These are phyloP conservation scores for Parietaria judaica DNA, from an alignment of 306 rosid genomes.

Conservation along the genomic window DNA sequence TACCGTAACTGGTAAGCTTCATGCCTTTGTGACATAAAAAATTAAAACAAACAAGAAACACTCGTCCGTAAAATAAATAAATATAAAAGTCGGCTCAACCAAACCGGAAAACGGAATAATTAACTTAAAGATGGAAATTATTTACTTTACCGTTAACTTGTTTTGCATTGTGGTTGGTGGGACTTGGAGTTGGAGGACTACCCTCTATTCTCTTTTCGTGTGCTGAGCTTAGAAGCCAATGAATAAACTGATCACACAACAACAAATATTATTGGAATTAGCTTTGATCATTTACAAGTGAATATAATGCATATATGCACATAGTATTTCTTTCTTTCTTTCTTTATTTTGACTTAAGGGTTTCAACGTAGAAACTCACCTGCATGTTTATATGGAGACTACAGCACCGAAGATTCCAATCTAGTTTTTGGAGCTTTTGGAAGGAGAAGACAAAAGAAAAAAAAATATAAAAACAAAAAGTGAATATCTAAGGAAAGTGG, in stretches of 20 bases:
- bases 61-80: too few species aligned
- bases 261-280: constrained; percentile 15
- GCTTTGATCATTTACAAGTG: background rate
- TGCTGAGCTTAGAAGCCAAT: constrained; percentile 39
- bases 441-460: constrained; percentile 55
- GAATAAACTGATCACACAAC: constrained; percentile 39
- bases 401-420: constrained; percentile 61
- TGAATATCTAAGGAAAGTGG: constrained; percentile 57
- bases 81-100: too few species aligned
- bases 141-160: constrained; percentile 35
- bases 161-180: constrained; percentile 27
- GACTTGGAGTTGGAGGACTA: constrained; percentile 12
- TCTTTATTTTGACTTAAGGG: background rate
- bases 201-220: constrained; percentile 32
- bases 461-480: background rate
- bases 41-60: too few species aligned
- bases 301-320: background rate
- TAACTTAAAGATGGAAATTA: background rate
- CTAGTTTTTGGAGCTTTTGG: constrained; percentile 29
- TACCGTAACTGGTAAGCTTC: too few species aligned
- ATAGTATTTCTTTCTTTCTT: background rate
- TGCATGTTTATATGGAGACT: constrained; percentile 41
- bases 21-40: too few species aligned
- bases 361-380: constrained; percentile 16
- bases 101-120: background rate